These are phyloP conservation scores for Botrytis deweyae DNA, from an alignment of 2,329 filamentous ascomycete genomes.

Conservation along the genomic window DNA sequence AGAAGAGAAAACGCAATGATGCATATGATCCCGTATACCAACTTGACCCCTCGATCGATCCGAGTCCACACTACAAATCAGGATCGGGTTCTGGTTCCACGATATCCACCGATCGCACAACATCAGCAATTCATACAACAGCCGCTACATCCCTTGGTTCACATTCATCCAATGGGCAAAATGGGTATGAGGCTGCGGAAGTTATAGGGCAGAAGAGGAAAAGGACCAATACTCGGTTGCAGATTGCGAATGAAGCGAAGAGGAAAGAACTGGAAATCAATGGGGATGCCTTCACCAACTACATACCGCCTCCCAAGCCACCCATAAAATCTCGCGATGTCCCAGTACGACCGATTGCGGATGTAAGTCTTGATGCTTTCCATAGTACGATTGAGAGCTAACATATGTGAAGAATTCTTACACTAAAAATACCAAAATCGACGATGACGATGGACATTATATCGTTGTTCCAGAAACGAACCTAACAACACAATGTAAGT, in stretches of 20 bases:
- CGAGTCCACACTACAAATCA: slow-evolving; percentile 64
- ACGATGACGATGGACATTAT: slow-evolving; percentile 97
- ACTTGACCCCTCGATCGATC: slow-evolving; percentile 65
- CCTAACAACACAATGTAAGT: slow-evolving; percentile 86
- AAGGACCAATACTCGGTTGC: slow-evolving; percentile 71
- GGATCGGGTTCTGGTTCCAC: slow-evolving; percentile 67
- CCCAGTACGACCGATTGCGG: slow-evolving; percentile 58
- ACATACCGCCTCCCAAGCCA: slow-evolving; percentile 83
- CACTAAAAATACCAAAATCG: slow-evolving; percentile 69
- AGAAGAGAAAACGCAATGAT: slow-evolving; percentile 61
- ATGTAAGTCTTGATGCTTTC: slow-evolving; percentile 51
- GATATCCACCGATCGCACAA: slow-evolving; percentile 78
- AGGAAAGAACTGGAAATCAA: slow-evolving; percentile 69
- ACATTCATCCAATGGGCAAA: slow-evolving; percentile 56
- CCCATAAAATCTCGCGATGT: slow-evolving; percentile 88
- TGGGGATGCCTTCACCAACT: slow-evolving; percentile 71
- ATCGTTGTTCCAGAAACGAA: slow-evolving; percentile 85
- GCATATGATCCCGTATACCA: slow-evolving; percentile 73
- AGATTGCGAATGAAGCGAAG: slow-evolving; percentile 79
- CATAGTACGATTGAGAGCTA: slow-evolving; percentile 23
- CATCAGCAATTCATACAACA: slow-evolving; percentile 78
- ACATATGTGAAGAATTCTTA: slow-evolving; percentile 40
- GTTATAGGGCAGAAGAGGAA: slow-evolving; percentile 82
- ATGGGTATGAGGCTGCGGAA: slow-evolving; percentile 66
- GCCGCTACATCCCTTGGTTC: slow-evolving; percentile 85